phyloP scores from a whole-genome alignment of 306 rosid species.

The Canavalia gladiata region DNA sequence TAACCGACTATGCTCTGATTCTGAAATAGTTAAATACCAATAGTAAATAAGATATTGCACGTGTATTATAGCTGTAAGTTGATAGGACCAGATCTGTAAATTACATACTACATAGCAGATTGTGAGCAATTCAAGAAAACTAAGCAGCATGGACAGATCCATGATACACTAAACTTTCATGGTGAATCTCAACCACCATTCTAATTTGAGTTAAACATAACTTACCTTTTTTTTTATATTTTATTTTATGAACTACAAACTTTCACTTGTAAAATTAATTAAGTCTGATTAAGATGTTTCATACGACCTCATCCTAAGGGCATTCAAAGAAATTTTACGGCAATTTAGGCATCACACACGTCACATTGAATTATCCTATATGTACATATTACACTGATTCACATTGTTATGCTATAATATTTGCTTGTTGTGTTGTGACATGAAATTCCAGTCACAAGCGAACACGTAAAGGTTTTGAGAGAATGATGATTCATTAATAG shows the following conservation, averaged over 20 bases:
- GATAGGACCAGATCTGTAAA: slow-evolving; percentile 25
- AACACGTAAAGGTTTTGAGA: slow-evolving; percentile 24
- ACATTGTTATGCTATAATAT: slow-evolving; percentile 21
- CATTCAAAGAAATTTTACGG: not conserved
- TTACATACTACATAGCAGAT: not conserved
- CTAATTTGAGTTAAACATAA: slow-evolving; percentile 31
- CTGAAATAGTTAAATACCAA: slow-evolving; percentile 20
- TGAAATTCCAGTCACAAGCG: slow-evolving; percentile 34
- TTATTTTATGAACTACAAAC: slow-evolving; percentile 11
- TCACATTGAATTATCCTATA: slow-evolving; percentile 31
- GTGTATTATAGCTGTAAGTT: slow-evolving; percentile 29
- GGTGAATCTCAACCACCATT: slow-evolving; percentile 36
- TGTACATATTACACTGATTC: not conserved
- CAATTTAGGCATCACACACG: slow-evolving; percentile 31
- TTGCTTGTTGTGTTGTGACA: slow-evolving; percentile 31
- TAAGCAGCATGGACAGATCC: slow-evolving; percentile 2
- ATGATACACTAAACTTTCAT: not conserved
- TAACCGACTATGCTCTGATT: slow-evolving; percentile 22
- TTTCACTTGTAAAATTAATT: slow-evolving; percentile 34
- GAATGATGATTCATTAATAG: slow-evolving; percentile 12
- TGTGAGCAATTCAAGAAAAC: slow-evolving; percentile 3
- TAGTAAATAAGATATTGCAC: slow-evolving; percentile 30
- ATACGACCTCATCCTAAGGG: slow-evolving; percentile 36
- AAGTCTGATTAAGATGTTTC: slow-evolving; percentile 6
- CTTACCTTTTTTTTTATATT: not conserved